Conservation (phyloP, 2,329 filamentous ascomycete species). For the Colletotrichum musicola region DNA sequence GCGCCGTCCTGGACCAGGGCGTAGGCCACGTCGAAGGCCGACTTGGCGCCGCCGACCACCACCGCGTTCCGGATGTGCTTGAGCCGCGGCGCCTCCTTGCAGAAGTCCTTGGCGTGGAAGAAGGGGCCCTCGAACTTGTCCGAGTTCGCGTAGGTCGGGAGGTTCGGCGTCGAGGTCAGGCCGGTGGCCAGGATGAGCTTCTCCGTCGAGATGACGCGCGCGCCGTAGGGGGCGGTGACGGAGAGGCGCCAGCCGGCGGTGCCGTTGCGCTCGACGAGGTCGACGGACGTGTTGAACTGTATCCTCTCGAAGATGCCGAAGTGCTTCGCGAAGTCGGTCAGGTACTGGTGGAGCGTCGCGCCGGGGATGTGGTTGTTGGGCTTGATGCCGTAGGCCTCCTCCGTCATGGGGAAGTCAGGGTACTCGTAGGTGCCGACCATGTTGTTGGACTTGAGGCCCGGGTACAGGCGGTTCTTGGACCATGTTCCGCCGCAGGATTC, state of each 20-base stretch:
- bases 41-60: slow-evolving; percentile 69
- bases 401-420: slow-evolving; percentile 72
- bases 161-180: slow-evolving; percentile 57
- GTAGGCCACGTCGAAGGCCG: slow-evolving; percentile 70
- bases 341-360: slow-evolving; percentile 51
- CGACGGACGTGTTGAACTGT: slow-evolving; percentile 63
- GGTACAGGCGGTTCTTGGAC: slow-evolving; percentile 69
- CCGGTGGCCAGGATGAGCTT: slow-evolving; percentile 66
- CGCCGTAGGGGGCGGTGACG: background rate
- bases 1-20: slow-evolving; percentile 57
- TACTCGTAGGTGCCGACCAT: slow-evolving; percentile 73
- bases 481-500: slow-evolving; percentile 70
- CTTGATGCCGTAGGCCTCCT: slow-evolving; percentile 56
- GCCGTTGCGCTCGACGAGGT: slow-evolving; percentile 48
- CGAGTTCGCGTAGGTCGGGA: slow-evolving; percentile 53
- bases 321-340: slow-evolving; percentile 53
- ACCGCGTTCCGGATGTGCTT: slow-evolving; percentile 51
- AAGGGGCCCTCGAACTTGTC: slow-evolving; percentile 53
- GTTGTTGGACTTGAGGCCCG: slow-evolving; percentile 74
- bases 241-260: slow-evolving; percentile 5
- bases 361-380: slow-evolving; percentile 52
- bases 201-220: slow-evolving; percentile 42
- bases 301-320: slow-evolving; percentile 64
- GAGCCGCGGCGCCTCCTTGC: slow-evolving; percentile 48
- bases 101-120: slow-evolving; percentile 60